Conservation (phyloP, 805 yeast species). For the Metschnikowia amazonensis region DNA sequence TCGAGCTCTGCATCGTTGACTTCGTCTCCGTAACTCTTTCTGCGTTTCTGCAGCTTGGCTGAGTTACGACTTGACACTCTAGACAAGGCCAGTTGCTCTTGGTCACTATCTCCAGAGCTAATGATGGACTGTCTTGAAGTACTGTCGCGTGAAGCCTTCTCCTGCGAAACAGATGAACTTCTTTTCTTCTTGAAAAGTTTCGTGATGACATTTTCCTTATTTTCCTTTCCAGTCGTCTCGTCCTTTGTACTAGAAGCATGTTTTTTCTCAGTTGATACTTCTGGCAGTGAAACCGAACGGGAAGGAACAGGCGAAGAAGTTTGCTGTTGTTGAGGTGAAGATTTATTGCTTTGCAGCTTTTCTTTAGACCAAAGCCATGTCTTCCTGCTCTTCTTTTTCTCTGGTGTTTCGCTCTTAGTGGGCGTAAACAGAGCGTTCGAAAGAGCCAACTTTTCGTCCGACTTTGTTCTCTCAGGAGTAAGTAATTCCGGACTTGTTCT, state of each 20-base stretch:
- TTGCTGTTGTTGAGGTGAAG: background rate
- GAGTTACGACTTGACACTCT: constrained; percentile 1
- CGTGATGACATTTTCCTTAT: constrained; percentile 39
- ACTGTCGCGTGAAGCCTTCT: constrained; percentile 3
- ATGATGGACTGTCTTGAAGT: background rate
- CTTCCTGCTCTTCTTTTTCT: constrained; percentile 30
- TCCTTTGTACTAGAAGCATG: constrained; percentile 4
- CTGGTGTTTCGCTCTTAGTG: constrained; percentile 1
- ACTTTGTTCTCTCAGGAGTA: background rate
- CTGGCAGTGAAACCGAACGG: constrained; percentile 40
- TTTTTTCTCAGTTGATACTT: constrained; percentile 17
- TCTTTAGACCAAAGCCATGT: constrained; percentile 41
- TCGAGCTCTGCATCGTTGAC: background rate
- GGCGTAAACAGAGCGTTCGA: background rate
- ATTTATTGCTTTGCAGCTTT: constrained; percentile 8
- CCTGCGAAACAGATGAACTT: constrained; percentile 18
- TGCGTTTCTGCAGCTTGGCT: background rate
- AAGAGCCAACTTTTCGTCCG: background rate
- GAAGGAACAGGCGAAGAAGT: constrained; percentile 13
- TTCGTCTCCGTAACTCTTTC: constrained; percentile 2
- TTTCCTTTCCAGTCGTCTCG: constrained; percentile 31
- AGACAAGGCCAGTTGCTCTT: background rate
- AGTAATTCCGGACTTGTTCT: background rate
- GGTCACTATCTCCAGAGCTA: constrained; percentile 1
- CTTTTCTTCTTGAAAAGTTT: constrained; percentile 38